Evolutionary conservation across 192 early-diverging fungal species (phyloP).

Genomic region (Rhizoclosmatium sp.): DNA sequence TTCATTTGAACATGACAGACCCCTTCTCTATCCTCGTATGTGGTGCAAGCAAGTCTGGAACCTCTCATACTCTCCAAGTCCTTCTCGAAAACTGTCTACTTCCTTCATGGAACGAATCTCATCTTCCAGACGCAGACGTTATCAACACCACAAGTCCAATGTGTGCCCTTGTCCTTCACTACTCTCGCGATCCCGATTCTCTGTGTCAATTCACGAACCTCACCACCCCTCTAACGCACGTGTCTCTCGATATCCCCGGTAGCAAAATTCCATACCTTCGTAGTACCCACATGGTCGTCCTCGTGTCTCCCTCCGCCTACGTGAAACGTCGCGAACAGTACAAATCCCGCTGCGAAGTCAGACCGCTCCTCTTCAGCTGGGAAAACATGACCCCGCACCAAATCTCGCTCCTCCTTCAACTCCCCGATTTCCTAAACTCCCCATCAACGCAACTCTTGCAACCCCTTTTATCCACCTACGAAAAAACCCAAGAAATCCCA

Average conservation of each 20-base stretch:
- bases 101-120: constrained; percentile 3
- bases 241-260: not conserved
- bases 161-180: not conserved
- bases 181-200: not conserved
- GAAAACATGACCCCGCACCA: not conserved
- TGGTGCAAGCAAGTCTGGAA: constrained; percentile 42
- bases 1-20: constrained; percentile 41
- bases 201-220: not conserved
- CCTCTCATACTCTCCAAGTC: constrained; percentile 36
- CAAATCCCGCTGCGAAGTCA: not conserved
- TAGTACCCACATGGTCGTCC: not conserved
- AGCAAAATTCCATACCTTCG: not conserved
- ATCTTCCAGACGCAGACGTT: not conserved
- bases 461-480: not conserved
- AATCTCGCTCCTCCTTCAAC: not conserved
- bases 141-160: not conserved
- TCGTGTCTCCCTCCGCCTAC: not conserved
- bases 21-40: constrained; percentile 40
- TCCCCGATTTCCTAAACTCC: not conserved
- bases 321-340: not conserved
- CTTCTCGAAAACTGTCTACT: constrained; percentile 41
- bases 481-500: not conserved
- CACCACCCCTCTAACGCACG: not conserved
- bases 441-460: not conserved
- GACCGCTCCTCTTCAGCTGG: not conserved